Evolutionary conservation across 169 alveolate species (phyloP).

Genomic region (Eimeria necatrix): DNA sequence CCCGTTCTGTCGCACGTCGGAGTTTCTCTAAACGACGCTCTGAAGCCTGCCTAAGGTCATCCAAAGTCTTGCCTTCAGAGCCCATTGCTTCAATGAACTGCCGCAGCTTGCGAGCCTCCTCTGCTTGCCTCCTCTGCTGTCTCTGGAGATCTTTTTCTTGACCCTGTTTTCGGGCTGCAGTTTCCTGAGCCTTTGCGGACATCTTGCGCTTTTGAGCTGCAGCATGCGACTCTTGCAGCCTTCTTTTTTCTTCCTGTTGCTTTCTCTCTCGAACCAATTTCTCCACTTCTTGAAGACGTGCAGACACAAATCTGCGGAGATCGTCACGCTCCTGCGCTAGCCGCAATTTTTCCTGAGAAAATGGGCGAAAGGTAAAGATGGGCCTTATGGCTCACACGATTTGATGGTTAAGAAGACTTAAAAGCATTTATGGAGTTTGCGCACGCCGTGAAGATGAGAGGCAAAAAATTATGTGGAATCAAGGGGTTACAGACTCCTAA

Average conservation of each 20-base stretch:
- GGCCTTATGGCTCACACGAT: too few species aligned
- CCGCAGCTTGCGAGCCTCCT: slow-evolving; percentile 72
- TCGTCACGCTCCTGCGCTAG: slow-evolving; percentile 66
- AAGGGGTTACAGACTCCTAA: too few species aligned
- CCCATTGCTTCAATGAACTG: slow-evolving; percentile 72
- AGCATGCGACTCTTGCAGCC: slow-evolving; percentile 42
- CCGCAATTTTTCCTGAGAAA: slow-evolving; percentile 17
- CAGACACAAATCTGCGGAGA: slow-evolving; percentile 60
- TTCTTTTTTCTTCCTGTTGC: slow-evolving; percentile 60
- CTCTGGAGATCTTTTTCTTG: slow-evolving; percentile 27
- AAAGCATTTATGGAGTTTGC: too few species aligned
- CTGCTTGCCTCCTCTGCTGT: slow-evolving; percentile 44
- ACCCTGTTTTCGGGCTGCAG: slow-evolving; percentile 53
- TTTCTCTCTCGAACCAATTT: slow-evolving; percentile 59
- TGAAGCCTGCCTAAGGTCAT: slow-evolving; percentile 63
- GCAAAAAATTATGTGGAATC: too few species aligned
- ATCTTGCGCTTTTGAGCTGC: slow-evolving; percentile 30
- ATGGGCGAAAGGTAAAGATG: too few species aligned
- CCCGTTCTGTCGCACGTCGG: slow-evolving; percentile 69
- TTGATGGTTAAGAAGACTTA: too few species aligned
- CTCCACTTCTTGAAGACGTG: slow-evolving; percentile 70
- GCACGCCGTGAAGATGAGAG: too few species aligned
- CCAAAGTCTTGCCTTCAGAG: slow-evolving; percentile 73
- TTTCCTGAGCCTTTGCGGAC: slow-evolving; percentile 14
- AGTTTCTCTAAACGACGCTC: slow-evolving; percentile 61